Conservation (phyloP, 495 filamentous ascomycete genomes). For the Halenospora varia region DNA sequence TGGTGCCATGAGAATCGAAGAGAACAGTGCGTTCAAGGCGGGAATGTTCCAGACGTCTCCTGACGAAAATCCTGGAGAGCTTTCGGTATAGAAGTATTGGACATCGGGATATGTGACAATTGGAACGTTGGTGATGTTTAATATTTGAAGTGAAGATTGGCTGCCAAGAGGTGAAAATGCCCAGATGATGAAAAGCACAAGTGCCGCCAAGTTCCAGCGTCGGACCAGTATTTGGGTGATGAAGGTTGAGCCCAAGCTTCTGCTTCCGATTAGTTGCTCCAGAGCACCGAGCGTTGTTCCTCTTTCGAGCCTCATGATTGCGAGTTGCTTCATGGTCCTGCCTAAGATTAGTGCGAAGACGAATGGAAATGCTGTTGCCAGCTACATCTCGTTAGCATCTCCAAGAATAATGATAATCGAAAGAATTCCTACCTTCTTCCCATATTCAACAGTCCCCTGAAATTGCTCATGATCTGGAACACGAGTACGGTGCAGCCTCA, state of each 20-base stretch:
- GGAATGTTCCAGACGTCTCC: not conserved
- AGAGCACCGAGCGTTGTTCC: not conserved
- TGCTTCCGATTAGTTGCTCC: conserved; percentile 3
- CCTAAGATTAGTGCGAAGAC: conserved; percentile 4
- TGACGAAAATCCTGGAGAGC: not conserved
- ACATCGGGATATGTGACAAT: not conserved
- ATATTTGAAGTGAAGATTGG: conserved; percentile 8
- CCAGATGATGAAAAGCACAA: conserved; percentile 1
- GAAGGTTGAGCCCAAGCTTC: not conserved
- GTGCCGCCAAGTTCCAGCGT: not conserved
- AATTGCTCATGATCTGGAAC: not conserved
- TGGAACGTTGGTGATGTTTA: not conserved
- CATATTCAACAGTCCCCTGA: not conserved
- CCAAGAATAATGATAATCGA: not conserved
- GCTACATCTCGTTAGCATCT: not conserved
- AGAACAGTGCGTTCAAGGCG: conserved; percentile 1
- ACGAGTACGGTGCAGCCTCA: not conserved
- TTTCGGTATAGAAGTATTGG: not conserved
- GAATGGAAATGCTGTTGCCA: conserved; percentile 8
- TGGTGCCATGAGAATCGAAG: conserved; percentile 1
- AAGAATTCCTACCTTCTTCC: not conserved
- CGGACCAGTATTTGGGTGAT: not conserved
- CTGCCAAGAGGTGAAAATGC: conserved; percentile 6
- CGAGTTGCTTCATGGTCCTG: not conserved
- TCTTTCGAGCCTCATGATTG: conserved; percentile 1